Percentiles rank a stretch among this genome's conserved stretches.
phyloP scores from a whole-genome alignment of 768 basidiomycete species.

The Boletus sensibilis region DNA sequence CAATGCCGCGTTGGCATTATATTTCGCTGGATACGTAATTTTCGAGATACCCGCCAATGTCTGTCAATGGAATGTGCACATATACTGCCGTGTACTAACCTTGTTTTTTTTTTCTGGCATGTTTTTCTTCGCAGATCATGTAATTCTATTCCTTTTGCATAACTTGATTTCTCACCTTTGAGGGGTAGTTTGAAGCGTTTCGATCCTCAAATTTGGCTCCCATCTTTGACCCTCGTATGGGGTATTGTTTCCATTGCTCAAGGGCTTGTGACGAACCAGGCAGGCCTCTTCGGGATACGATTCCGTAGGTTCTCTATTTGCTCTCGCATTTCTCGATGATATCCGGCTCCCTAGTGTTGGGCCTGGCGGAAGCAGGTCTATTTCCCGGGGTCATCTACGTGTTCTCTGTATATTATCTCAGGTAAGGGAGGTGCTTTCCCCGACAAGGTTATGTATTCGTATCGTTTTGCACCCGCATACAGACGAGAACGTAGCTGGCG shows the following conservation, averaged over 20 bases:
- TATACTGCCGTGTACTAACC: neutral
- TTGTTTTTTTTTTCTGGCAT: neutral
- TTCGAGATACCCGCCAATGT: conserved; percentile 64
- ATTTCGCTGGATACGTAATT: conserved; percentile 59
- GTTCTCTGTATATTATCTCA: conserved; percentile 58
- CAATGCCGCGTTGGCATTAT: conserved; percentile 57
- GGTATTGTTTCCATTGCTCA: conserved; percentile 54
- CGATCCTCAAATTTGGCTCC: conserved; percentile 60
- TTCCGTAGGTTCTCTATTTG: conserved; percentile 39
- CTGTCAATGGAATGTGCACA: neutral
- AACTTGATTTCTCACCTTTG: neutral
- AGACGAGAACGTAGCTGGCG: conserved; percentile 61
- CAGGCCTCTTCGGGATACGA: conserved; percentile 54
- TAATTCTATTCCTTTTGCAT: conserved; percentile 17
- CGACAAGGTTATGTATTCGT: neutral
- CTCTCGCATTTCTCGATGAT: neutral
- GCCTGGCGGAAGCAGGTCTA: conserved; percentile 57
- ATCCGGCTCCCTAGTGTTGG: conserved; percentile 42
- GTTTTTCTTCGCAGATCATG: conserved; percentile 17
- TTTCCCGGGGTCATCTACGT: conserved; percentile 59
- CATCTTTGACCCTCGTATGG: conserved; percentile 58
- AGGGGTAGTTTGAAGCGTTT: conserved; percentile 52
- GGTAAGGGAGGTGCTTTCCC: conserved; percentile 28
- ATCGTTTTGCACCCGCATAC: neutral
- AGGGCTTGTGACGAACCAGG: conserved; percentile 53